Base-by-base conservation (phyloP, 192 early-diverging fungal species). In the Piromyces sp. region DNA sequence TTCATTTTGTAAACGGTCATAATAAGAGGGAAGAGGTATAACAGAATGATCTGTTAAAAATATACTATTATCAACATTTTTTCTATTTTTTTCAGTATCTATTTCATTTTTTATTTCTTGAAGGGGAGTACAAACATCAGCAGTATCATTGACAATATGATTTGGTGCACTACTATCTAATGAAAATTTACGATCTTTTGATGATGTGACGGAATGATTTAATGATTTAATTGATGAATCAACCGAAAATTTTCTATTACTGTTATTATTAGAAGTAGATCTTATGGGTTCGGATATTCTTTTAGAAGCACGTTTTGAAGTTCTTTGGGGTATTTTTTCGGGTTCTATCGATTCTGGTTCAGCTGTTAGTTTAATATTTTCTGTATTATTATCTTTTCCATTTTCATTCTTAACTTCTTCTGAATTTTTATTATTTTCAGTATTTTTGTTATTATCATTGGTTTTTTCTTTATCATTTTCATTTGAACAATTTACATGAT, bases 1-100 rank as follows among this genome's bases (percentile, higher is more conserved):
- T 80, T 92, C 91, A 30, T 85, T 79, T 81, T 91, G 88, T 82
- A 91, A 83, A 40, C 51, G 30, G 6, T 68, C 26, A 68, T 30
- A 31, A 22, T 58, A 84, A 58, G 58, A 84, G 1, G 29, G 31
- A 37, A 29, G 84, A 83, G 31, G 51, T 7, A 30, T 58, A 30
- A 86, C 0, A 68, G 51, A 68, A 68, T 68, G 51, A 68, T 68
- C 51, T n/a, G 19, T 68, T 68, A 68, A 68, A n/a, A 68, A 68
- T 7, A 68, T 68, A 68, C 26, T 68, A n/a, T 68, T 68, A n/a
- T n/a, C 26, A 15, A 2, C 38, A 40, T 15, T 15, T 51, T 17
- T 22, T 13, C 7, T 51, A 51, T 51, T 13, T 22, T 2, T 13
- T 40, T 2, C 2, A 15, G 38, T 13, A 40, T 51, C 37, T 13